Evolutionary conservation across 1,284 basidiomycete genomes (phyloP).

Genomic region (Pterulicium gracile): DNA sequence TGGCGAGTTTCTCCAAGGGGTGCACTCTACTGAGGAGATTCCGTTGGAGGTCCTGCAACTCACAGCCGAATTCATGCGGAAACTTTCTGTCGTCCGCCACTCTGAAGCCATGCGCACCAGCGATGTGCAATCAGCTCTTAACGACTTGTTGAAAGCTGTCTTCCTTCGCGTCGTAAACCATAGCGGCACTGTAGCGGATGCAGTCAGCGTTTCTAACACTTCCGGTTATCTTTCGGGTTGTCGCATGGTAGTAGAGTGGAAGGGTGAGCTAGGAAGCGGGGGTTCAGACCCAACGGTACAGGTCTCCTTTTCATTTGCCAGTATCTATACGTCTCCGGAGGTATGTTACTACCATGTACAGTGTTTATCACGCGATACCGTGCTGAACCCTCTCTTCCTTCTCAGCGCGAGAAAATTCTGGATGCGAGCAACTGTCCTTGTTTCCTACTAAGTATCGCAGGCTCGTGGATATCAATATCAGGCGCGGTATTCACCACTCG

Average conservation of each 20-base stretch:
- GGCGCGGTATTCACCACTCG: slow-evolving; percentile 8
- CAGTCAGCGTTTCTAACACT: slow-evolving; percentile 2
- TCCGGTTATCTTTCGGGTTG: slow-evolving; percentile 1
- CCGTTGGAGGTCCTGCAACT: slow-evolving; percentile 4
- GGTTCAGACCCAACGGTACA: slow-evolving; percentile 7
- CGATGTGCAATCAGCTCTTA: slow-evolving; percentile 1
- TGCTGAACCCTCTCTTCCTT: neutral
- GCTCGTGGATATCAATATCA: slow-evolving; percentile 9
- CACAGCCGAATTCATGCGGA: slow-evolving; percentile 8
- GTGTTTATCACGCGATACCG: neutral
- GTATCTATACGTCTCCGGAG: neutral
- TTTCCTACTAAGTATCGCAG: slow-evolving; percentile 9
- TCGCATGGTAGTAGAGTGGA: slow-evolving; percentile 5
- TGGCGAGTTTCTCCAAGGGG: slow-evolving; percentile 6
- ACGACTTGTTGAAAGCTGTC: slow-evolving; percentile 2
- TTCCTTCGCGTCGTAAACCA: slow-evolving; percentile 2
- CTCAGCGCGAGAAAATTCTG: neutral
- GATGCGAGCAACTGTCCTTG: slow-evolving; percentile 6
- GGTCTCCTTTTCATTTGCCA: slow-evolving; percentile 6
- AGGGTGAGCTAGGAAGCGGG: slow-evolving; percentile 7
- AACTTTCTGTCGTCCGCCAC: slow-evolving; percentile 1
- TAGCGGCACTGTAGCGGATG: slow-evolving; percentile 2
- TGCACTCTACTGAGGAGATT: neutral
- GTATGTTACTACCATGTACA: neutral
- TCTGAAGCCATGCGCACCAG: slow-evolving; percentile 2